Base-by-base conservation (phyloP, 306 rosid genomes). In the Vigna hirtella region DNA sequence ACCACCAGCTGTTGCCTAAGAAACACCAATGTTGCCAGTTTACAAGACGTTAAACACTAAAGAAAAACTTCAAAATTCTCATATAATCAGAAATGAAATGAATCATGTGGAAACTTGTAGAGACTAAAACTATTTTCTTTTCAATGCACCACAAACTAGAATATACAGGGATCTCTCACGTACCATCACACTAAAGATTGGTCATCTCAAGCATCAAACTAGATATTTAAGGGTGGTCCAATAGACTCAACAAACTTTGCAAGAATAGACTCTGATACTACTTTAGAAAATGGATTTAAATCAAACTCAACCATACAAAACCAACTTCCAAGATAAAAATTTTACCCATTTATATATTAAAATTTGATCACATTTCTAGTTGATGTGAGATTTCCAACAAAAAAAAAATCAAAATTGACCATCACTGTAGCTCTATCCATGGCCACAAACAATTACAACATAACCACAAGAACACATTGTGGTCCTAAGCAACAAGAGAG, bases 1-100 rank as follows among this genome's bases (percentile, higher is more conserved):
- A 53, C 99, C 99, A 72, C 99, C 99, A 14, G 98, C 99, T 64
- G 98, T 95, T 84, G 99, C 99, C 98, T 95, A 77, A 52, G 77
- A 82, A 86, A 70, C 38, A 79, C 20, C 78, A 78, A 83, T 20
- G 24, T 77, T 78, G 76, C 85, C 85, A 90, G 84, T 70, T 74
- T 50, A 76, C 83, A 80, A 26, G 28, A 81, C 80, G 80, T 74
- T 58, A 49, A 65, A 74, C 22, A 66, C 15, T 52, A 36, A 30
- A 40, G 8, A 7, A 32, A 67, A 59, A 66, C 66, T 36, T 71
- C 57, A 38, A 13, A 32, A 18, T 52, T 61, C 59, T 53, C 47
- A 26, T 17, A 56, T 24, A 20, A 20, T 20, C 6, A 20, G 30
- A 6, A 40, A 67, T 30, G 26, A 38, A 58, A 45, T 47, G 40